Evolutionary conservation across 1,139 yeast species (phyloP), one percentile per base, ranked within the genome.

Genomic region (Yamadazyma pseudoaaseri): DNA sequence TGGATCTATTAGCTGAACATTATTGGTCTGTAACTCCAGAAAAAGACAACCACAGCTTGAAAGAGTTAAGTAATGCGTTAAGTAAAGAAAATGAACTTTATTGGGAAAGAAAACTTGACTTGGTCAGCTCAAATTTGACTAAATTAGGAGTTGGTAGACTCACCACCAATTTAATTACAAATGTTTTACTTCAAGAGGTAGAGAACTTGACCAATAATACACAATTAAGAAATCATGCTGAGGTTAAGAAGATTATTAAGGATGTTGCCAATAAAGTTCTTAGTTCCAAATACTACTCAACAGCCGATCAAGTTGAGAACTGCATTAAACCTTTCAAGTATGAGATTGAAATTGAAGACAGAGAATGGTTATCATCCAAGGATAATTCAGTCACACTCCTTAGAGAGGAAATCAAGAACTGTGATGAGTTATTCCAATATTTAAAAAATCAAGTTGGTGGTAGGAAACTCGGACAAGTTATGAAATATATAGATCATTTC

Each of bases 251-350:
- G 26, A 81, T 89, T 5, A 92, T 94, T 16, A 76, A 75, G 36
- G 95, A 89, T 29, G 95, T 97, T 1, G 95, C 96, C 0, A 74
- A 78, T 26, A 68, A 81, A 15, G 96, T 94, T 2, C 65, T 94
- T 42, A 79, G 81, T 42, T 66, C 85, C 24, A 79, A 92, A 44
- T 92, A 77, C 54, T 87, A 83, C 46, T 83, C 96, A 1, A 92
- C 98, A 0, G 95, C 98, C 0, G 98, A 94, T 56, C 98, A 94
- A 56, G 98, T 94, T 11, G 99, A 94, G 54, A 94, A 92, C 58
- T 90, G 97, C 63, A 90, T 94, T 52, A 94, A 94, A 58, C 98
- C 98, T 2, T 92, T 83, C 63, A 94, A 94, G 60, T 92, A 92
- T 58, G 98, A 94, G 55, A 90, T 94, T 41, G 98, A 94, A 55